Percentiles rank a stretch among this genome's conserved stretches.
Conservation (phyloP, 371 early-diverging fungal genomes). For the Apophysomyces elegans region DNA sequence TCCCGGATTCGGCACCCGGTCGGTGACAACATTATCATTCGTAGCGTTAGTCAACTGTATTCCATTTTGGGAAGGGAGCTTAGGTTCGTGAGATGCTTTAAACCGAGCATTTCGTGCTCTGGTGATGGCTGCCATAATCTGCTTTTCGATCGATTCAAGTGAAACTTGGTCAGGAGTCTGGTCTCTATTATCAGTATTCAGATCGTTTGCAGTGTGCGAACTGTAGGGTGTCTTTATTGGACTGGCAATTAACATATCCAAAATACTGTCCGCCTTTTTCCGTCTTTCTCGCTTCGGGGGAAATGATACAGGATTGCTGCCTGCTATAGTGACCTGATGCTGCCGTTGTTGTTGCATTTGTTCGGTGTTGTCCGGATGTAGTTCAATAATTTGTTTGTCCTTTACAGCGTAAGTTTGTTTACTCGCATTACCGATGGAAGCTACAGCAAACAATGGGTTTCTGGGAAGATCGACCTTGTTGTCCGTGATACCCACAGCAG, state of each 20-base stretch:
- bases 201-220: neutral
- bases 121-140: conserved; percentile 18
- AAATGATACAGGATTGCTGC: neutral
- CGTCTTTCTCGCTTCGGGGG: neutral
- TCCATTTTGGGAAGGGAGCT: neutral
- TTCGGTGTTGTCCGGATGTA: conserved; percentile 1
- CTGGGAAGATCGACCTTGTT: neutral
- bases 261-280: neutral
- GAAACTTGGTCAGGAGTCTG: conserved; percentile 13
- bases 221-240: neutral
- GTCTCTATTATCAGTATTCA: neutral
- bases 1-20: neutral
- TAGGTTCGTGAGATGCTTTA: neutral
- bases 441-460: neutral
- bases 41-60: neutral
- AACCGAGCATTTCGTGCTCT: neutral
- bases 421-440: conserved; percentile 1
- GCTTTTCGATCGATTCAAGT: conserved; percentile 15
- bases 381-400: neutral
- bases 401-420: neutral
- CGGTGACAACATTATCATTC: neutral
- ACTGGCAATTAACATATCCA: neutral
- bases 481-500: neutral
- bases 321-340: neutral
- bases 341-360: neutral